Evolutionary conservation across 2,329 filamentous ascomycete genomes (phyloP).

Genomic region (Pestalotiopsis fici): DNA sequence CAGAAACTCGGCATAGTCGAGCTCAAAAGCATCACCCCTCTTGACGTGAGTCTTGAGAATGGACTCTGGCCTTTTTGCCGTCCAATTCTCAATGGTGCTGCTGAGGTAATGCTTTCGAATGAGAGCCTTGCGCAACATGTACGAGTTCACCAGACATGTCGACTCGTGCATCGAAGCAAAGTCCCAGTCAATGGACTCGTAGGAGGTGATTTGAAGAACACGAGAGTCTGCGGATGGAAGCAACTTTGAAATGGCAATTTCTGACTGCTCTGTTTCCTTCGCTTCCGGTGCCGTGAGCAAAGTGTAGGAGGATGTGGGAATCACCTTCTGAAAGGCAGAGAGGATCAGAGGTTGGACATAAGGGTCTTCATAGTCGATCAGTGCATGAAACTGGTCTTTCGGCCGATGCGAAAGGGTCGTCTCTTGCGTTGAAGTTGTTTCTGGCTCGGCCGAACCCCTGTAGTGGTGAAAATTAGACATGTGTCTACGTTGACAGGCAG

Average conservation of each 20-base stretch:
- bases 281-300: slow-evolving; percentile 48
- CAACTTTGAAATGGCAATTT: slow-evolving; percentile 35
- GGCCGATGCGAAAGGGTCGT: slow-evolving; percentile 20
- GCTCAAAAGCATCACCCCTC: slow-evolving; percentile 81
- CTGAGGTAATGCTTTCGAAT: slow-evolving; percentile 95
- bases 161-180: slow-evolving; percentile 63
- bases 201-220: slow-evolving; percentile 79
- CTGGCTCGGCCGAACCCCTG: slow-evolving; percentile 14
- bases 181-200: slow-evolving; percentile 87
- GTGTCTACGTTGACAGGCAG: neutral
- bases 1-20: slow-evolving; percentile 95
- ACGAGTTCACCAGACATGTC: slow-evolving; percentile 78
- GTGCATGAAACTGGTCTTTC: slow-evolving; percentile 59
- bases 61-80: slow-evolving; percentile 77
- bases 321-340: slow-evolving; percentile 64
- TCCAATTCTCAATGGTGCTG: slow-evolving; percentile 81
- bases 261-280: slow-evolving; percentile 20
- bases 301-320: slow-evolving; percentile 57
- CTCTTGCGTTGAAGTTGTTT: slow-evolving; percentile 15
- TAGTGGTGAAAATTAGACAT: slow-evolving; percentile 15
- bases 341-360: slow-evolving; percentile 90
- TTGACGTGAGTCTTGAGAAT: slow-evolving; percentile 72
- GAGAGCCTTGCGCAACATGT: slow-evolving; percentile 92
- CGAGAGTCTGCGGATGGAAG: slow-evolving; percentile 38
- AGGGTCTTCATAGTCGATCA: slow-evolving; percentile 81